A percentile compares a stretch with the other conserved stretches of the same genome.
Evolutionary conservation across 345 rosid genomes (phyloP).

Genomic region (Linum usitatissimum): DNA sequence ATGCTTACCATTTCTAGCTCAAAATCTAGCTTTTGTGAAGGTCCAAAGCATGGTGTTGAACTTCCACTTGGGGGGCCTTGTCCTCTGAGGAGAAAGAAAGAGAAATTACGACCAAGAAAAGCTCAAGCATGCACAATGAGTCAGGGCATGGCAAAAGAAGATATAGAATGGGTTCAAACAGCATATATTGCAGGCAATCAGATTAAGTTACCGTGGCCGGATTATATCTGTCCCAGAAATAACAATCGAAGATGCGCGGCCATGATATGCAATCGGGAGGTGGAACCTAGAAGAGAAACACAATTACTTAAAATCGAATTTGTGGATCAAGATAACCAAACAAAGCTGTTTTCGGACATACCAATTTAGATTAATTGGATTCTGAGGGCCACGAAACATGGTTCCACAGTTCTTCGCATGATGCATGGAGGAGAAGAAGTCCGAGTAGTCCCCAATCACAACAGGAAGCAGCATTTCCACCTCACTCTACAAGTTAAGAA

Average conservation of each 20-base stretch:
- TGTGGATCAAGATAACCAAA: neutral
- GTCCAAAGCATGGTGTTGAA: constrained; percentile 76
- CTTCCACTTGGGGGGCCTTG: constrained; percentile 67
- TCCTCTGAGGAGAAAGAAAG: constrained; percentile 43
- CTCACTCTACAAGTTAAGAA: constrained; percentile 35
- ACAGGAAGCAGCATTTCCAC: constrained; percentile 84
- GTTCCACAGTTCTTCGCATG: constrained; percentile 89
- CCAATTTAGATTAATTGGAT: constrained; percentile 69
- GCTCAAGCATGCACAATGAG: neutral
- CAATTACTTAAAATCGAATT: neutral
- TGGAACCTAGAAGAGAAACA: constrained; percentile 53
- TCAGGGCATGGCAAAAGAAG: neutral
- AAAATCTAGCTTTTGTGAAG: constrained; percentile 81
- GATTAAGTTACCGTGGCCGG: constrained; percentile 53
- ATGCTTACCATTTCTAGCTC: constrained; percentile 92
- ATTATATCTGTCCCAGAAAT: constrained; percentile 80
- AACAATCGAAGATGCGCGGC: constrained; percentile 85
- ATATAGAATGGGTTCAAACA: neutral
- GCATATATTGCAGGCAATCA: neutral
- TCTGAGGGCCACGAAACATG: constrained; percentile 81
- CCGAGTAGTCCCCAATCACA: constrained; percentile 86
- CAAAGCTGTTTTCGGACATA: constrained; percentile 12
- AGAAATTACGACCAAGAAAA: neutral
- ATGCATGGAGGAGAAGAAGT: constrained; percentile 88
- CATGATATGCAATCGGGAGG: constrained; percentile 95